These are phyloP conservation scores for Ailanthus altissimus DNA, from an alignment of 345 rosid species.

Conservation along the genomic window DNA sequence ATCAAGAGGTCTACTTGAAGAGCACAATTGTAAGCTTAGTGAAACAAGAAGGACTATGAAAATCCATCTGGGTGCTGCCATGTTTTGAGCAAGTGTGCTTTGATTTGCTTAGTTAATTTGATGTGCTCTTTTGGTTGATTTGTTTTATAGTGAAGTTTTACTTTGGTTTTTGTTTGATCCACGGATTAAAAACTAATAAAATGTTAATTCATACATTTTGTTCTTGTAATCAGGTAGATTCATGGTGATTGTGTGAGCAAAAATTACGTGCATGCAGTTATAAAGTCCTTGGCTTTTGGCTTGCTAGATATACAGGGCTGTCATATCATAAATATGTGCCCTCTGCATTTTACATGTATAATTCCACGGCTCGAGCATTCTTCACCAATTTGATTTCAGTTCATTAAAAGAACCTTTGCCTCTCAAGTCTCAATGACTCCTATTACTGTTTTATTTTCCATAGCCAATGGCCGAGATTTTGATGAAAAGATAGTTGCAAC, in stretches of 20 bases:
- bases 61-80: constrained; percentile 3
- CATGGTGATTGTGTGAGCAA: neutral
- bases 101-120: neutral
- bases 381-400: no score
- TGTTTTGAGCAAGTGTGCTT: neutral
- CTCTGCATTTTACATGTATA: no score
- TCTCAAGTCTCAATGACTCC: no score
- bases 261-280: neutral
- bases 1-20: neutral
- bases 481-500: no score
- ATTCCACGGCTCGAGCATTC: no score
- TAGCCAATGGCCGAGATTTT: no score
- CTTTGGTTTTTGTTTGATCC: neutral
- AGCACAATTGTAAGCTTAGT: neutral
- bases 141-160: no score
- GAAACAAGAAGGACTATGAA: neutral
- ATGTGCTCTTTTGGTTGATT: neutral
- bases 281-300: no score
- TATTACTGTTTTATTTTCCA: no score
- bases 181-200: neutral
- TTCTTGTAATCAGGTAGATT: neutral
- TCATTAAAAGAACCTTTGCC: no score
- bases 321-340: no score
- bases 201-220: neutral
- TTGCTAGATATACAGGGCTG: no score